Evolutionary conservation across 106 monocot genomes (phyloP), one percentile per base, ranked within the genome.

Genomic region (Dactylorhiza incarnata): DNA sequence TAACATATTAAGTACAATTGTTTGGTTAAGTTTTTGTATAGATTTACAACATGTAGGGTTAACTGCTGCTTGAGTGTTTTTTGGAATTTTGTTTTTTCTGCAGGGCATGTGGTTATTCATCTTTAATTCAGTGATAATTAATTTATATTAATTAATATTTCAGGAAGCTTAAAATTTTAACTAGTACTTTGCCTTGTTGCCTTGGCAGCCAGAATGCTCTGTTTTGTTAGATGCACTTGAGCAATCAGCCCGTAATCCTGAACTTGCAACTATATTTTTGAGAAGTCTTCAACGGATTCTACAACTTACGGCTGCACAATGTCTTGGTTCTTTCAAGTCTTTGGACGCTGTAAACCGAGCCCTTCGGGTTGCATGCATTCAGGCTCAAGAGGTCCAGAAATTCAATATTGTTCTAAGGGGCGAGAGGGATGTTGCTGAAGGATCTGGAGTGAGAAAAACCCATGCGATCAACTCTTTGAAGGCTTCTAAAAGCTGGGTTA

Each of bases 141-240:
- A 65, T 2, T 14, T 65, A 26, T 29, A 65, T 65, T 13, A 65
- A 65, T 26, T 65, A 24, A 63, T 63, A 24, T 9, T 63, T 63
- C 48, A 71, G 6, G 5, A 72, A 72, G 9, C 49, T 49, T 48
- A 22, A 8, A 11, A 29, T 20, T 9, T n/a, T 76, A 73, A 19
- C 26, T 71, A 5, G 13, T 70, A 37, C 45, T 77, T 72, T 74
- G 8, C 68, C 6, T 74, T 26, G 15, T 76, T 83, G 53, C 74
- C 45, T 77, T 88, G 77, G 75, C 89, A 99, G 97, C 94, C 87
- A 78, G 97, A 99, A 74, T 99, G 97, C 76, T 94, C 91, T 48
- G 76, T 86, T 75, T 78, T 99, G 16, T 65, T 99, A 55, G 80
- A 86, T 53, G 84, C 82, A 47, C 89, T 99, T 50, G 97, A 99